Percentiles rank a stretch among this genome's conserved stretches.
These are phyloP conservation scores for Flaveria brownii DNA, from an alignment of 129 eudicot genomes.

Conservation along the genomic window DNA sequence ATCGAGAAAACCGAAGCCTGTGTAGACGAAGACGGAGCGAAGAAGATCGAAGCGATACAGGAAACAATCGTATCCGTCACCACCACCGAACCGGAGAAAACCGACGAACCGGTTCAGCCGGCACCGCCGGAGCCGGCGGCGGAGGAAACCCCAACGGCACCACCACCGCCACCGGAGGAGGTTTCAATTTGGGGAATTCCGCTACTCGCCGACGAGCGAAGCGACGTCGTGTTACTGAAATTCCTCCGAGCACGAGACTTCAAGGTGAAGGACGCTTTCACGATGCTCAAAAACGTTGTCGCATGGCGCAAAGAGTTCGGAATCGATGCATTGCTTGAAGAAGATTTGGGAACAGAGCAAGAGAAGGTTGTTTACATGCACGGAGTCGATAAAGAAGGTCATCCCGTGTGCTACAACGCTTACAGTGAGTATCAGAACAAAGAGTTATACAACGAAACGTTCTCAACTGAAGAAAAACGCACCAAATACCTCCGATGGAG, in stretches of 20 bases:
- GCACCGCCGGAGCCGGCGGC: conserved; percentile 27
- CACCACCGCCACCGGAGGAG: conserved; percentile 59
- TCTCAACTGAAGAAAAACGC: conserved; percentile 68
- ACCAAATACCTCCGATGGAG: conserved; percentile 67
- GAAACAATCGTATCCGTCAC: conserved; percentile 13
- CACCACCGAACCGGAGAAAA: conserved; percentile 28
- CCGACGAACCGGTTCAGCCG: conserved; percentile 26
- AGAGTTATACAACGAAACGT: conserved; percentile 67
- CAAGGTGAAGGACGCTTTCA: conserved; percentile 71
- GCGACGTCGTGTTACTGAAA: conserved; percentile 68
- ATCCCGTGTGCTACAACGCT: conserved; percentile 79
- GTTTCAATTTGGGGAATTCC: conserved; percentile 80
- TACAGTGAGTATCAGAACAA: conserved; percentile 86
- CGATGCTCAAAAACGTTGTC: conserved; percentile 71
- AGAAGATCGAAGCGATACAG: conserved; percentile 11
- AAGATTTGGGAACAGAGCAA: conserved; percentile 53
- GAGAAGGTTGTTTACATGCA: conserved; percentile 78
- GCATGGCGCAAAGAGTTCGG: conserved; percentile 76
- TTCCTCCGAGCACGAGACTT: conserved; percentile 89
- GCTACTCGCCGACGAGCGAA: conserved; percentile 63
- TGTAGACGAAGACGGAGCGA: conserved; percentile 14
- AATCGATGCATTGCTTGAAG: conserved; percentile 62
- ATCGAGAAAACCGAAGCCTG: conserved; percentile 9
- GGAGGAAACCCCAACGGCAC: conserved; percentile 30
- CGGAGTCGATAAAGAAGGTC: conserved; percentile 83